A percentile compares a stretch with the other conserved stretches of the same genome.
phyloP scores from a whole-genome alignment of 2,329 filamentous ascomycete species.

The Aspergillus awamori region DNA sequence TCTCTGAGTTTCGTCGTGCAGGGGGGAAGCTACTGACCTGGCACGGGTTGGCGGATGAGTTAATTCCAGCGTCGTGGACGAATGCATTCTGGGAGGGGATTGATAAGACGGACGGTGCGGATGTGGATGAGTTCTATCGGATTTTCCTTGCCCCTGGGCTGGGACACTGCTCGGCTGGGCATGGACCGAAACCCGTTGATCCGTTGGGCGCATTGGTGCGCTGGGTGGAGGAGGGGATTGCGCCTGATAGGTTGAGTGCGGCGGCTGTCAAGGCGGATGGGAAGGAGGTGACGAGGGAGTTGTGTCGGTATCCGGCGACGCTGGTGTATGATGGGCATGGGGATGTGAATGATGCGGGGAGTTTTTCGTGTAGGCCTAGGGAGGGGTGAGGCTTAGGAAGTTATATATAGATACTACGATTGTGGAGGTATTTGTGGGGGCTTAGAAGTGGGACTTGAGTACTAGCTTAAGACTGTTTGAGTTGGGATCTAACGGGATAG shows the following conservation, averaged over 20 bases:
- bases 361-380: background rate
- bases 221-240: conserved; percentile 10
- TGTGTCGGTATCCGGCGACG: background rate
- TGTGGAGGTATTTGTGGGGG: too few relatives aligned
- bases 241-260: conserved; percentile 12
- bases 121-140: conserved; percentile 54
- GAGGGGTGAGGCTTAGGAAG: background rate
- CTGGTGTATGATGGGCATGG: conserved; percentile 1
- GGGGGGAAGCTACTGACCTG: conserved; percentile 16
- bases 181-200: conserved; percentile 1
- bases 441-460: too few relatives aligned
- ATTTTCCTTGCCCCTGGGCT: conserved; percentile 56
- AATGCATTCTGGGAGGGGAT: background rate
- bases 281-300: background rate
- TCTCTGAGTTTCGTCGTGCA: background rate
- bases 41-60: conserved; percentile 13
- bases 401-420: too few relatives aligned
- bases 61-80: background rate
- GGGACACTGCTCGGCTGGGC: conserved; percentile 45
- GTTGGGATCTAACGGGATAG: too few relatives aligned
- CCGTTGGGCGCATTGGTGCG: background rate
- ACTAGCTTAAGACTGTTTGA: too few relatives aligned
- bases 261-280: background rate
- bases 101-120: background rate
- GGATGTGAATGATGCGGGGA: background rate